Evolutionary conservation across 768 basidiomycete species (phyloP), one percentile per base, ranked within the genome.

Genomic region (Harrya chromipes): DNA sequence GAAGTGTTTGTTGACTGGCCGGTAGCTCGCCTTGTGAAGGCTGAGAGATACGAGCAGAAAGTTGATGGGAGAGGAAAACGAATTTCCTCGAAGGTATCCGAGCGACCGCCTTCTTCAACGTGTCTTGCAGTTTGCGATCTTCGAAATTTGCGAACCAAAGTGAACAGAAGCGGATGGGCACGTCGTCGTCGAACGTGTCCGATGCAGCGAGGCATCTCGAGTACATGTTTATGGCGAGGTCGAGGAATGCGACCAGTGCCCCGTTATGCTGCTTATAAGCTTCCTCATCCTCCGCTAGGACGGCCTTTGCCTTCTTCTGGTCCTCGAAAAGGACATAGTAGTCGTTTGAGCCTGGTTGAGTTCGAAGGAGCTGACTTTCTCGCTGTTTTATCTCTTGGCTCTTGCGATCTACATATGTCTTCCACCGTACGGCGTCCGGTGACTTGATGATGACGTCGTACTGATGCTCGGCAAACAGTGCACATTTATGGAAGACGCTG

Each of bases 101-200:
- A 40, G 68, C 67, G 9, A 93, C 64, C 2, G 82, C 78, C 1
- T 55, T 37, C 33, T 71, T 57, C 64, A 85, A 54, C 42, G 69
- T 54, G 43, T 62, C 48, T 70, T 78, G 78, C 20, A 81, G 66
- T 39, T 69, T 64, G 39, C 63, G 67, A 53, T 84, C 78, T 36
- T 87, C 81, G 55, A 93, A 88, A 60, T 93, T 90, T 1, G 87
- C 81, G 53, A 97, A 84, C 97, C 95, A 98, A 3, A 98, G 76
- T 2, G 94, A 94, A 56, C 83, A 85, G 24, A 99, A 74, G 11
- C 91, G 83, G 46, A 93, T 87, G 4, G 86, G 74, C 1, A 81
- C 83, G 46, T 88, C 83, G 47, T 85, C 83, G 62, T 98, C 90
- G 53, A 82, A 85, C 0, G 69, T 69, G 57, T 92, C 85, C 0